Base-by-base conservation (phyloP, 371 early-diverging fungal genomes). In the Lichtheimia corymbifera region DNA sequence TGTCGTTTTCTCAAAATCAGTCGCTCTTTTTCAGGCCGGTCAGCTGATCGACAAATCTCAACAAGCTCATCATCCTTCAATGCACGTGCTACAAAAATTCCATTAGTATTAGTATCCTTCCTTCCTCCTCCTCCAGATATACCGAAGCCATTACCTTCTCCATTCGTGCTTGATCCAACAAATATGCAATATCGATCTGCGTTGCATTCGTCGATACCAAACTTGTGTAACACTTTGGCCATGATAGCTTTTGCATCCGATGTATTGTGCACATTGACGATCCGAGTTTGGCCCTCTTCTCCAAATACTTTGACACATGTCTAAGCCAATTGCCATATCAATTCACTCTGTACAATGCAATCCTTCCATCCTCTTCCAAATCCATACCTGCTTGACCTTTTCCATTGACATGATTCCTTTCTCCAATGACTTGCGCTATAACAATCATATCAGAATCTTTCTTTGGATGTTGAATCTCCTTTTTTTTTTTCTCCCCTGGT, bases 1-100 rank as follows among this genome's bases (percentile, higher is more conserved):
- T 92, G 92, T 30, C 86, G 80, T 65, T 90, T 92, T 35, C 92
- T 77, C 58, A 93, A 59, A 50, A 91, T 89, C 40, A 93, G 69
- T n/a, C 88, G 80, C 54, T 93, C 91, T 44, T 86, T 86, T 61
- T 88, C 89, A 1, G 87, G 85, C 9, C 87, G 80, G 55, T 84
- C 85, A 0, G 85, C 63, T 28, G 86, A 86, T 20, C 78, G 76
- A 67, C 92, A 93, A 49, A 93, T 89, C 12, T 83, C 84, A 5
- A 80, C 71, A 35, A 93, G 65, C 61, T 93, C 92, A 9, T 82
- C 80, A 67, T 91, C 91, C 12, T 82, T 80, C 50, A 93, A 65
- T 54, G 86, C 85, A 17, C 86, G 83, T 2, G 85, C 86, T 83
- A 71, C 11, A 42, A 25, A 41, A 42, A 15, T 47, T 35, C 35